Base-by-base conservation (phyloP, 371 early-diverging fungal species). In the Rhizomucor pusillus region DNA sequence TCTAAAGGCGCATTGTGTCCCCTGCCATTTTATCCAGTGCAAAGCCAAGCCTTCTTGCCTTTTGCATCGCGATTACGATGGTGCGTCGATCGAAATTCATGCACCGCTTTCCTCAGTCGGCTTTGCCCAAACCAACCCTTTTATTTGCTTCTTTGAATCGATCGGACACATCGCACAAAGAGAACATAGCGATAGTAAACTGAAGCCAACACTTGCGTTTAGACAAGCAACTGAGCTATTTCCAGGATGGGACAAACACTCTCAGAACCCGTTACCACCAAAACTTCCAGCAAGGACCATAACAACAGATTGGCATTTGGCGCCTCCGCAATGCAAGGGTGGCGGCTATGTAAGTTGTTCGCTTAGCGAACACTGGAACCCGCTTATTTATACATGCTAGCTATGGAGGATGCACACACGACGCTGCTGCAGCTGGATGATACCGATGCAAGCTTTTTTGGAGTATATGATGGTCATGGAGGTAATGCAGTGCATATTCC, bases 241-340 rank as follows among this genome's bases (percentile, higher is more conserved):
- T n/a, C n/a, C n/a, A n/a, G n/a, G 47, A 96, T 97, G 97, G 97
- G 98, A 58, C 98, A 97, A 76, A 95, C 94, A 51, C 87, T 97
- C 56, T 94, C 94, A 44, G 94, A 95, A 67, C 98, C 98, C 37
- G 83, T 95, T 55, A 82, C 77, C 20, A 93, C 93, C 33, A 98
- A 97, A 75, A 87, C 90, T 54, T 82, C 94, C 18, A 80, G 84
- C 29, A 43, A 61, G 7, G 93, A 86, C 43, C 67, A 75, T 13
- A 90, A 93, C 67, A 75, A 86, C 29, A 80, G 90, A 47, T 77
- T 89, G 62, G 75, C 84, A 36, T 98, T 85, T 69, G 98, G 90
- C 44, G 89, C 93, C 34, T 91, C 91, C 29, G 81, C 85, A 37
- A 98, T 98, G 98, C 97, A 98, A 79, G 98, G 98, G 54, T 98